Percentiles rank a stretch among this genome's conserved stretches.
phyloP scores from a whole-genome alignment of 2,329 filamentous ascomycete genomes.

The Nannizziopsis barbatae region DNA sequence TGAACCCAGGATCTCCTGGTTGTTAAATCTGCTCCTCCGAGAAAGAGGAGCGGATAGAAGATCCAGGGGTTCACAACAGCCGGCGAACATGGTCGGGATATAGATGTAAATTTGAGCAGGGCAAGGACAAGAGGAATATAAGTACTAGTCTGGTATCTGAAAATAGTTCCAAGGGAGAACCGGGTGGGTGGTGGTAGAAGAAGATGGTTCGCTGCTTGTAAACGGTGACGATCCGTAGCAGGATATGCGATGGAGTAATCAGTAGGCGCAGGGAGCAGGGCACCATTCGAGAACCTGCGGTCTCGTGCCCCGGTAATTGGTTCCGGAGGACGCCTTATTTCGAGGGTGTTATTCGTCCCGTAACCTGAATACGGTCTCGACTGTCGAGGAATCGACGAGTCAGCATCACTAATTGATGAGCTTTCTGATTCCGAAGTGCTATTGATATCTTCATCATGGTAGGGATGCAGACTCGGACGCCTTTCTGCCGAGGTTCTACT shows the following conservation, averaged over 20 bases:
- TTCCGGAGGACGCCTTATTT: not conserved
- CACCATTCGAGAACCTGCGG: not conserved
- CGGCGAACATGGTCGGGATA: constrained; percentile 60
- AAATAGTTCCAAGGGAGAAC: constrained; percentile 23
- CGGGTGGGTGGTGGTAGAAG: constrained; percentile 34
- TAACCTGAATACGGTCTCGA: constrained; percentile 6
- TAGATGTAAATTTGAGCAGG: constrained; percentile 54
- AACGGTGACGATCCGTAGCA: not conserved
- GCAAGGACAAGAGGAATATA: constrained; percentile 1
- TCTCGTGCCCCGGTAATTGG: not conserved
- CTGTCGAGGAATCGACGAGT: not conserved
- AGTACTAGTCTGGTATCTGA: constrained; percentile 16
- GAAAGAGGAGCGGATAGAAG: constrained; percentile 53
- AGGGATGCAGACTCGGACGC: constrained; percentile 27
- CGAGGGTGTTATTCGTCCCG: constrained; percentile 1
- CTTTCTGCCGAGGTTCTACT: constrained; percentile 26
- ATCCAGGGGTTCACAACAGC: constrained; percentile 55
- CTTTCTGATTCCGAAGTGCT: constrained; percentile 17
- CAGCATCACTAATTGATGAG: constrained; percentile 14
- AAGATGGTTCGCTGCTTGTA: constrained; percentile 21
- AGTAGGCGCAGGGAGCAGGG: not conserved
- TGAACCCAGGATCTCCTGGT: constrained; percentile 29
- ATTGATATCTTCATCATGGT: constrained; percentile 27
- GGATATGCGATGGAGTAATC: not conserved
- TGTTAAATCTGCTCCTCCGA: constrained; percentile 55